Evolutionary conservation across 164 flowering plant genomes (phyloP).

Genomic region (Aristolochia fimbriata): DNA sequence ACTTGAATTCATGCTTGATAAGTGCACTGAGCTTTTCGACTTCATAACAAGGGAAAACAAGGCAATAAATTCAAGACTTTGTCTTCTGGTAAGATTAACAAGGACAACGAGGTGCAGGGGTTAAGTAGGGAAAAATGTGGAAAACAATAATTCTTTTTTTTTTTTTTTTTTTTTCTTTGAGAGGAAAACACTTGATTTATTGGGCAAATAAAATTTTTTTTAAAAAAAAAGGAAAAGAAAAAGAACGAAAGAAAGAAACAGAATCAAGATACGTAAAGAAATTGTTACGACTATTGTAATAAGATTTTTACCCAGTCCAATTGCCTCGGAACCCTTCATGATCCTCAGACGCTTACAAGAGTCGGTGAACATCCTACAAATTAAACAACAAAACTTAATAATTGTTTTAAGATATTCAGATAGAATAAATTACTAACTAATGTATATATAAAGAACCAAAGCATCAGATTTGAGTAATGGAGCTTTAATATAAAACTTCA

Average conservation of each 20-base stretch:
- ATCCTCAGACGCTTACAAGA: conserved; percentile 62
- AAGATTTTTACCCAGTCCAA: conserved; percentile 51
- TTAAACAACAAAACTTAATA: conserved; percentile 6
- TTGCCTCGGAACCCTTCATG: conserved; percentile 74
- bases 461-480: background rate
- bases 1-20: background rate
- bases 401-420: background rate
- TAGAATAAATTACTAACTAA: background rate
- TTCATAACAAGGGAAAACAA: background rate
- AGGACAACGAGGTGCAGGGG: background rate
- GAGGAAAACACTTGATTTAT: background rate
- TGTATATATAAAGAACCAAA: background rate
- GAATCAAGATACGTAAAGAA: background rate
- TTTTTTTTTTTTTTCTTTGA: background rate
- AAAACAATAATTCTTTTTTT: background rate
- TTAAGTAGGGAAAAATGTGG: background rate
- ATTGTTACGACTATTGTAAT: background rate
- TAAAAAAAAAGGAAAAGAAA: no score
- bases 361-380: conserved; percentile 59
- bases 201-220: background rate
- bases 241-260: background rate
- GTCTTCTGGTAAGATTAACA: background rate
- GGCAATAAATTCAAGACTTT: background rate
- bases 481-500: background rate
- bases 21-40: no score